These are phyloP conservation scores for Mycena haematopus DNA, from an alignment of 768 basidiomycete genomes.

Conservation along the genomic window DNA sequence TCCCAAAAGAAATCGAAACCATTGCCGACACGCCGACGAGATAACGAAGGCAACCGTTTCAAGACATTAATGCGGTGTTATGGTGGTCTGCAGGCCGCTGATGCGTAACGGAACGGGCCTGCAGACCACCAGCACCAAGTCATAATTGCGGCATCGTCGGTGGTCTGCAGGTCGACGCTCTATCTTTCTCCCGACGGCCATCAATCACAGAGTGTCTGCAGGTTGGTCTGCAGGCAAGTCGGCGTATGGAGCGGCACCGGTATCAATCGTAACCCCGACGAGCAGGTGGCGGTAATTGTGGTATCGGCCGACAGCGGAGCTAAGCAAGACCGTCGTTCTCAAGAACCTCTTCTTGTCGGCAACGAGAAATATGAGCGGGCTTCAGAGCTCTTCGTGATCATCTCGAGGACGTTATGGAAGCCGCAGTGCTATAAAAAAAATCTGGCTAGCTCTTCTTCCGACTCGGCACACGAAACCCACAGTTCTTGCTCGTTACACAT, in stretches of 20 bases:
- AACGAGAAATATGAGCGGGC: too few relatives aligned
- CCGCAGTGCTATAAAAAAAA: too few relatives aligned
- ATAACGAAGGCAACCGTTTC: background rate
- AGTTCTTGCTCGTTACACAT: too few relatives aligned
- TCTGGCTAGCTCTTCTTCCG: too few relatives aligned
- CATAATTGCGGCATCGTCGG: background rate
- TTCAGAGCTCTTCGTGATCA: too few relatives aligned
- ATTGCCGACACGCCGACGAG: constrained; percentile 3
- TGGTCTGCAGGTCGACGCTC: constrained; percentile 6
- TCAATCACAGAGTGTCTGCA: constrained; percentile 14
- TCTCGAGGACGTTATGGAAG: too few relatives aligned
- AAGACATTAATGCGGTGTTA: constrained; percentile 9
- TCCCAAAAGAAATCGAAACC: background rate
- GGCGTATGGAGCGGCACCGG: constrained; percentile 10
- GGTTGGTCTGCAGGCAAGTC: constrained; percentile 20
- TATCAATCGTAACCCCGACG: background rate
- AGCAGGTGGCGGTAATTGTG: background rate
- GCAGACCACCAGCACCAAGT: background rate
- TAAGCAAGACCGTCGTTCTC: too few relatives aligned
- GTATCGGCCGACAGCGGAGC: background rate
- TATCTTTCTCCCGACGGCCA: constrained; percentile 3
- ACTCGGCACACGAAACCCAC: too few relatives aligned
- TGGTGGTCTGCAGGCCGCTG: constrained; percentile 16
- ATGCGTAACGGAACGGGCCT: background rate
- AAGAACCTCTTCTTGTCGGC: too few relatives aligned